A percentile compares a stretch with the other conserved stretches of the same genome.
phyloP scores from a whole-genome alignment of 345 rosid species.

The Eucalyptus regnans region DNA sequence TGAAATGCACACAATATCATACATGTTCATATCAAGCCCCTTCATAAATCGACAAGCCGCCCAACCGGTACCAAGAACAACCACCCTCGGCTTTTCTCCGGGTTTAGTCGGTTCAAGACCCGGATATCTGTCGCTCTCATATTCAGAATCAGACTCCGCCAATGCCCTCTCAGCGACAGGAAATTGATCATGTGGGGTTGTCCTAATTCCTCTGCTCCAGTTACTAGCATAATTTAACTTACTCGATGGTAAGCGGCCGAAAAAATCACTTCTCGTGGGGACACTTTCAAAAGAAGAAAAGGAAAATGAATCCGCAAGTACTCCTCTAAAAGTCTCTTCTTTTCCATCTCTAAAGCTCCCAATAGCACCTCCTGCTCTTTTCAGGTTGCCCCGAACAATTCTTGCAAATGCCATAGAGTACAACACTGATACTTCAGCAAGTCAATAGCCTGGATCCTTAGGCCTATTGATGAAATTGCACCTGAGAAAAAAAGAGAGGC shows the following conservation, averaged over 20 bases:
- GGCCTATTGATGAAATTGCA: background rate
- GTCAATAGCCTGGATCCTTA: background rate
- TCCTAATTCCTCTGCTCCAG: conserved; percentile 45
- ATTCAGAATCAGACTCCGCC: conserved; percentile 28
- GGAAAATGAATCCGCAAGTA: background rate
- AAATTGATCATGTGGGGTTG: conserved; percentile 18
- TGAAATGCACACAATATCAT: conserved; percentile 63
- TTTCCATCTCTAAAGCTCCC: conserved; percentile 6
- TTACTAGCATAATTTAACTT: conserved; percentile 1
- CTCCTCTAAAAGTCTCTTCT: background rate
- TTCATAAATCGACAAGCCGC: conserved; percentile 74
- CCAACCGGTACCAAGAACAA: conserved; percentile 73
- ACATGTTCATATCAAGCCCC: conserved; percentile 41
- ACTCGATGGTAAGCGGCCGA: conserved; percentile 2
- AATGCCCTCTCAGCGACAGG: conserved; percentile 15
- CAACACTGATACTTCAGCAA: background rate
- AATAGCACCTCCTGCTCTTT: conserved; percentile 28
- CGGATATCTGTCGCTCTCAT: conserved; percentile 22
- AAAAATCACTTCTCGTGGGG: background rate
- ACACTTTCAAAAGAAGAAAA: conserved; percentile 7
- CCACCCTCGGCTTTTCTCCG: conserved; percentile 62
- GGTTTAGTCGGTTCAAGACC: conserved; percentile 56
- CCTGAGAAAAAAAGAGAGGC: background rate
- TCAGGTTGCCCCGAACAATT: conserved; percentile 26
- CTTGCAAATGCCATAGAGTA: conserved; percentile 48